These are phyloP conservation scores for Solanum chacoense DNA, from an alignment of 305 asterid species.

Conservation along the genomic window DNA sequence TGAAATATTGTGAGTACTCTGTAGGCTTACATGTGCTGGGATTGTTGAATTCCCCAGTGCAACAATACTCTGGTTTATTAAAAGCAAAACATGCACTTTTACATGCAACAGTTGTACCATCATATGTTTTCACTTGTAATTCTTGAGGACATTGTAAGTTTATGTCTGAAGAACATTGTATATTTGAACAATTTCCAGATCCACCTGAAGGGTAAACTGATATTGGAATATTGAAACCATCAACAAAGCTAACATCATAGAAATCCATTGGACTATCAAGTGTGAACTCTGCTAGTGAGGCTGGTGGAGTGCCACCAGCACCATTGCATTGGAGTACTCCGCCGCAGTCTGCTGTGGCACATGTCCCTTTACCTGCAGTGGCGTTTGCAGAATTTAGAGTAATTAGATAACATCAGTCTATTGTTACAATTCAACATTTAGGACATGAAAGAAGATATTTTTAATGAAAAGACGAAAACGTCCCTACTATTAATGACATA, in stretches of 20 bases:
- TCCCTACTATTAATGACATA: background rate
- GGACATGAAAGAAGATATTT: background rate
- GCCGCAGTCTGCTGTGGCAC: conserved; percentile 58
- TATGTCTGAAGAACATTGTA: conserved; percentile 25
- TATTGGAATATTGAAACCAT: conserved; percentile 54
- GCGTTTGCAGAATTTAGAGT: conserved; percentile 11
- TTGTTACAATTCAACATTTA: conserved; percentile 1
- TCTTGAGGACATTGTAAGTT: conserved; percentile 35
- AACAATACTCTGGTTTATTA: conserved; percentile 35
- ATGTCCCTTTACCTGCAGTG: conserved; percentile 30
- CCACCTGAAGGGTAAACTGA: conserved; percentile 38
- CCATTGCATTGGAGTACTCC: conserved; percentile 36
- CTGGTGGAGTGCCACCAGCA: conserved; percentile 52
- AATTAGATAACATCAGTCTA: background rate
- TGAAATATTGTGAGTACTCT: conserved; percentile 38
- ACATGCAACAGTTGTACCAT: conserved; percentile 28
- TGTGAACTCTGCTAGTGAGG: conserved; percentile 60
- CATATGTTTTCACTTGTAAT: conserved; percentile 13
- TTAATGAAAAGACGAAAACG: background rate
- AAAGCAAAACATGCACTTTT: conserved; percentile 55
- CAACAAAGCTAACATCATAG: conserved; percentile 65
- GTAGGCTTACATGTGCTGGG: conserved; percentile 39
- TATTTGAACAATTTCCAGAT: conserved; percentile 29
- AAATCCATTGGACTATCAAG: conserved; percentile 32
- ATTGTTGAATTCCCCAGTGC: conserved; percentile 30